Conservation (phyloP, 73 alveolate genomes). For the Paraurostyla sp. region DNA sequence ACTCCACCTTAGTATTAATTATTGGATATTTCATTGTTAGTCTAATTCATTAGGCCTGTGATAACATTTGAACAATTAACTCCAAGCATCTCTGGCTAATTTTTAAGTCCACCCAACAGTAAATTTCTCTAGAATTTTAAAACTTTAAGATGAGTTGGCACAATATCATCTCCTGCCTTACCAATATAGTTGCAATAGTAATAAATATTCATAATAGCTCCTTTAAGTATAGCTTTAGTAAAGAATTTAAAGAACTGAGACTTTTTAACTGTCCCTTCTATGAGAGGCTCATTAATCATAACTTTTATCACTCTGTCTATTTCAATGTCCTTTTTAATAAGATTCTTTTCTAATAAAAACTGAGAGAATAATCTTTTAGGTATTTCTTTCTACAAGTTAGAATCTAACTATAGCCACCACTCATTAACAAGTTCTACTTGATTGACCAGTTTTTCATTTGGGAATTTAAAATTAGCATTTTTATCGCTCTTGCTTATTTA, state of each 20-base stretch:
- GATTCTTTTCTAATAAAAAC: slow-evolving; percentile 22
- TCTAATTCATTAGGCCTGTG: slow-evolving; percentile 27
- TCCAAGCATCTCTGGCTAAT: slow-evolving; percentile 41
- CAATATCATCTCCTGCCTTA: slow-evolving; percentile 25
- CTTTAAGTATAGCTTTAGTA: slow-evolving; percentile 36
- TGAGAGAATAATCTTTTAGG: not conserved
- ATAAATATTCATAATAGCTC: slow-evolving; percentile 54
- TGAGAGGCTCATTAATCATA: slow-evolving; percentile 9
- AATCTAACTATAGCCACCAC: slow-evolving; percentile 43
- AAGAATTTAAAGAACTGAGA: slow-evolving; percentile 36
- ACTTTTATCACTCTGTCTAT: slow-evolving; percentile 46
- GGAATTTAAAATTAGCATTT: slow-evolving; percentile 18
- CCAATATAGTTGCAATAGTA: slow-evolving; percentile 26
- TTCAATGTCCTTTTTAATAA: slow-evolving; percentile 20
- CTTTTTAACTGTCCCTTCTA: slow-evolving; percentile 42
- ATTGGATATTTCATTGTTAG: not conserved
- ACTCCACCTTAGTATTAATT: not conserved
- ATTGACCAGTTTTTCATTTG: slow-evolving; percentile 43
- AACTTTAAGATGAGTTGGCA: slow-evolving; percentile 45
- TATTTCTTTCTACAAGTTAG: not conserved
- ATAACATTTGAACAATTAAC: slow-evolving; percentile 44
- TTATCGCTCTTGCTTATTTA: not conserved
- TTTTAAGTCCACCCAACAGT: slow-evolving; percentile 34
- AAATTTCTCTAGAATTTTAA: slow-evolving; percentile 46
- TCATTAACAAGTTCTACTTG: slow-evolving; percentile 23